These are phyloP conservation scores for Solanum phureja DNA, from an alignment of 257 asterid species.

Conservation along the genomic window DNA sequence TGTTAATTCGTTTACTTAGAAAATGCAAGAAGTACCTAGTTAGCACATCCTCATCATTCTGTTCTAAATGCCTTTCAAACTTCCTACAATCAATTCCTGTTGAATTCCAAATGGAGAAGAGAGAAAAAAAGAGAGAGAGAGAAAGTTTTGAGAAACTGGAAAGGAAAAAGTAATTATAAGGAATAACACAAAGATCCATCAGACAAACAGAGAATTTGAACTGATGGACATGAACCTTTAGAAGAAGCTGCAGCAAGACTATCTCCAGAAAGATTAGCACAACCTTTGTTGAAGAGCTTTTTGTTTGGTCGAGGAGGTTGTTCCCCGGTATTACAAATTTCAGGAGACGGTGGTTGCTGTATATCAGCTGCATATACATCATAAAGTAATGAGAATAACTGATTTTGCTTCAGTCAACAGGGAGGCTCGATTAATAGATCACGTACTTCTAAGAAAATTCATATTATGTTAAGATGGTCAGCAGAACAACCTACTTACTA, in stretches of 20 bases:
- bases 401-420: neutral
- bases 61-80: slow-evolving; percentile 33
- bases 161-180: neutral
- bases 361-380: neutral
- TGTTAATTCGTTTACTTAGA: neutral
- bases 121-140: neutral
- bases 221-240: slow-evolving; percentile 30
- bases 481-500: neutral
- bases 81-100: slow-evolving; percentile 34
- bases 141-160: neutral
- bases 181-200: slow-evolving; percentile 5
- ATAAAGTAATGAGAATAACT: neutral
- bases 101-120: neutral
- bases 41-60: slow-evolving; percentile 44
- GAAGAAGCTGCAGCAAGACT: slow-evolving; percentile 27
- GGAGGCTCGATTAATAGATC: neutral
- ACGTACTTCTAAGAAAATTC: neutral
- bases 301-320: neutral
- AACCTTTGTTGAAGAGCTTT: slow-evolving; percentile 13
- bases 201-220: neutral
- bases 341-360: neutral
- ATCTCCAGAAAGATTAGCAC: slow-evolving; percentile 25
- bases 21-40: slow-evolving; percentile 47
- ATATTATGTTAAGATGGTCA: neutral
- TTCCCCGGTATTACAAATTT: neutral